A percentile compares a stretch with the other conserved stretches of the same genome.
Evolutionary conservation across 495 filamentous ascomycete genomes (phyloP).

Genomic region (Neurospora cerealis): DNA sequence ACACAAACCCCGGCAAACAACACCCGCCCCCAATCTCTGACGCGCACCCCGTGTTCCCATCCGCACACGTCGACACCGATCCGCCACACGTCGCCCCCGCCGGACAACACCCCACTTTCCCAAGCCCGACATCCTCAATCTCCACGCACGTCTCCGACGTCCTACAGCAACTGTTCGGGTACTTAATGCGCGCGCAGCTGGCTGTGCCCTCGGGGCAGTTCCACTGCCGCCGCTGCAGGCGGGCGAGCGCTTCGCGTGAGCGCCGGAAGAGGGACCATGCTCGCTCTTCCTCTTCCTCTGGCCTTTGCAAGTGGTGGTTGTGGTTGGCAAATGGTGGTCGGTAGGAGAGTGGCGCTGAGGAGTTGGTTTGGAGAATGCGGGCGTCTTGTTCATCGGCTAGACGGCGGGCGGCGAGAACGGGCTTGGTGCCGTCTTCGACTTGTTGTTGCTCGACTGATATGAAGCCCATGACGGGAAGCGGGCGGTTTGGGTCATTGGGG

Average conservation of each 20-base stretch:
- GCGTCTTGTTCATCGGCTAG: conserved; percentile 11
- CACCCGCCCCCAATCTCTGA: conserved; percentile 70
- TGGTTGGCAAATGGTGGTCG: conserved; percentile 27
- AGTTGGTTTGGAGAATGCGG: conserved; percentile 14
- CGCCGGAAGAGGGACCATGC: conserved; percentile 17
- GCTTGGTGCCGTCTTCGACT: background rate
- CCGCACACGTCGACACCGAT: conserved; percentile 50
- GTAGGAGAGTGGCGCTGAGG: conserved; percentile 19
- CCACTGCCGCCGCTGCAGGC: conserved; percentile 46
- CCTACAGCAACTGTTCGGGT: conserved; percentile 68
- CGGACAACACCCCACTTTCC: conserved; percentile 81
- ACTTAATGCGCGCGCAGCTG: conserved; percentile 57
- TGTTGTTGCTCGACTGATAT: conserved; percentile 1
- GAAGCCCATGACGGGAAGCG: background rate
- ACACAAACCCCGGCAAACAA: conserved; percentile 73
- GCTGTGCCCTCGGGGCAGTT: conserved; percentile 63
- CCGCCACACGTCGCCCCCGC: conserved; percentile 58
- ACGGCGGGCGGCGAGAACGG: conserved; percentile 9
- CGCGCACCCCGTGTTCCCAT: conserved; percentile 58
- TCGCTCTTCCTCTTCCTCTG: background rate
- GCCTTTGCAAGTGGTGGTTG: background rate
- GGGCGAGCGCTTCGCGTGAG: conserved; percentile 25
- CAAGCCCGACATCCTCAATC: conserved; percentile 63
- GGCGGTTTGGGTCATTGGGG: background rate
- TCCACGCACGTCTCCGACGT: conserved; percentile 55